These are phyloP conservation scores for Pythium sukuiense DNA, from an alignment of 352 stramenopile genomes.

Conservation along the genomic window DNA sequence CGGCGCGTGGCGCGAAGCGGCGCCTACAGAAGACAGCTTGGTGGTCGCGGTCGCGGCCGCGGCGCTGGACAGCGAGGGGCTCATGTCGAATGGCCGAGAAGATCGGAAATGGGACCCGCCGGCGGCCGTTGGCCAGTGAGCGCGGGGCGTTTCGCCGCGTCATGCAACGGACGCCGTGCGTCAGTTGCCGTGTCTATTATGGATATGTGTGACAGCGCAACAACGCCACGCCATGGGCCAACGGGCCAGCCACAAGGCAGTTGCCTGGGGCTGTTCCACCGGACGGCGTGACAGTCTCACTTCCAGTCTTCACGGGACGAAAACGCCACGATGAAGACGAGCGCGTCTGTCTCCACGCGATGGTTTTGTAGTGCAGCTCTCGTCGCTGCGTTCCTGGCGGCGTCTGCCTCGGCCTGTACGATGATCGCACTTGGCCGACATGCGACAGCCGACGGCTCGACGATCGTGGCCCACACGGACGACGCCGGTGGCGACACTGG, in stretches of 20 bases:
- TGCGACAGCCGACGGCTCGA: constrained; percentile 81
- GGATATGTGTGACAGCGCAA: constrained; percentile 5
- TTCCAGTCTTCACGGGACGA: not conserved
- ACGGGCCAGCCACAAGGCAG: not conserved
- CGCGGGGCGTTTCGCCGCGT: constrained; percentile 9
- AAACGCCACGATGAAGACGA: not conserved
- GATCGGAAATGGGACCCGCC: constrained; percentile 14
- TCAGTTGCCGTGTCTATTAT: not conserved
- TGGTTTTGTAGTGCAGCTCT: not conserved
- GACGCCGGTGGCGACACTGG: constrained; percentile 75
- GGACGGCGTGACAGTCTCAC: not conserved
- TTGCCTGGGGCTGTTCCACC: not conserved
- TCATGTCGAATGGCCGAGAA: not conserved
- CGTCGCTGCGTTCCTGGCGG: not conserved
- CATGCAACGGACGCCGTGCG: constrained; percentile 9
- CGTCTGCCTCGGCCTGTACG: constrained; percentile 53
- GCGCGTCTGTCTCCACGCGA: not conserved
- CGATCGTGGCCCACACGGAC: constrained; percentile 89
- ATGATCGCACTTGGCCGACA: constrained; percentile 85
- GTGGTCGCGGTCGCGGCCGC: constrained; percentile 3
- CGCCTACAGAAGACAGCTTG: constrained; percentile 1
- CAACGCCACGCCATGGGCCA: not conserved
- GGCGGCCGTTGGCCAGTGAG: not conserved
- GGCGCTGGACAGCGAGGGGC: not conserved
- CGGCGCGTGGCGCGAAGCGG: constrained; percentile 1